These are phyloP conservation scores for Brassica cretica DNA, from an alignment of 345 rosid genomes.

Conservation along the genomic window DNA sequence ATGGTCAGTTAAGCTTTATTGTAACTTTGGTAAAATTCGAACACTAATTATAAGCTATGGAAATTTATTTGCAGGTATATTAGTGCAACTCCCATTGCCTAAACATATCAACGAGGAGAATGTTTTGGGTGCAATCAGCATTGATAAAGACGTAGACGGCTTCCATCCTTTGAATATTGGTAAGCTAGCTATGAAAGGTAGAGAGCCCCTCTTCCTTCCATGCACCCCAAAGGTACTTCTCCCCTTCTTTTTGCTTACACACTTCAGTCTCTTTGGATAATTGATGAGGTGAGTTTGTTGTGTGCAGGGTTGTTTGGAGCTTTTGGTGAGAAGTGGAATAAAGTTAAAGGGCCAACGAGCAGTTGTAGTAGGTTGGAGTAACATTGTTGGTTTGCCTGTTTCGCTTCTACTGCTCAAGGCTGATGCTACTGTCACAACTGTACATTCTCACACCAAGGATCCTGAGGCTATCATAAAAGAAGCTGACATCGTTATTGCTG, in stretches of 20 bases:
- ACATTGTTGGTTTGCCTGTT: constrained; percentile 91
- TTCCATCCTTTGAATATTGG: constrained; percentile 96
- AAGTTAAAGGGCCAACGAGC: constrained; percentile 70
- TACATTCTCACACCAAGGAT: constrained; percentile 67
- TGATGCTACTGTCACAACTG: constrained; percentile 82
- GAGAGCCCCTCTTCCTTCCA: constrained; percentile 89
- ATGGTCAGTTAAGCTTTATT: constrained; percentile 43
- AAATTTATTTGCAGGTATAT: constrained; percentile 56
- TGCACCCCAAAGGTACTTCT: constrained; percentile 84
- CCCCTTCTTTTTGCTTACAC: constrained; percentile 6
- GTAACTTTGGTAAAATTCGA: background rate
- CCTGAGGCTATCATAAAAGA: constrained; percentile 65
- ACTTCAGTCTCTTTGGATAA: background rate
- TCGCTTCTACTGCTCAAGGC: constrained; percentile 84
- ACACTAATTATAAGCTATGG: background rate
- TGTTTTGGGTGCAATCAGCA: constrained; percentile 67
- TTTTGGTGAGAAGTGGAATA: constrained; percentile 14
- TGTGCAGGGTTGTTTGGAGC: background rate
- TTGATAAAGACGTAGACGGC: constrained; percentile 91
- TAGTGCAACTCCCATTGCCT: constrained; percentile 92
- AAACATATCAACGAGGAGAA: constrained; percentile 85
- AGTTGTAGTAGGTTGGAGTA: constrained; percentile 90
- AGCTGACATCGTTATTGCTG: constrained; percentile 92
- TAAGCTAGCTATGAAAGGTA: constrained; percentile 96
- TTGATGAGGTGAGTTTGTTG: background rate